These are phyloP conservation scores for Phytopythium delawarense DNA, from an alignment of 352 stramenopile genomes.

Conservation along the genomic window DNA sequence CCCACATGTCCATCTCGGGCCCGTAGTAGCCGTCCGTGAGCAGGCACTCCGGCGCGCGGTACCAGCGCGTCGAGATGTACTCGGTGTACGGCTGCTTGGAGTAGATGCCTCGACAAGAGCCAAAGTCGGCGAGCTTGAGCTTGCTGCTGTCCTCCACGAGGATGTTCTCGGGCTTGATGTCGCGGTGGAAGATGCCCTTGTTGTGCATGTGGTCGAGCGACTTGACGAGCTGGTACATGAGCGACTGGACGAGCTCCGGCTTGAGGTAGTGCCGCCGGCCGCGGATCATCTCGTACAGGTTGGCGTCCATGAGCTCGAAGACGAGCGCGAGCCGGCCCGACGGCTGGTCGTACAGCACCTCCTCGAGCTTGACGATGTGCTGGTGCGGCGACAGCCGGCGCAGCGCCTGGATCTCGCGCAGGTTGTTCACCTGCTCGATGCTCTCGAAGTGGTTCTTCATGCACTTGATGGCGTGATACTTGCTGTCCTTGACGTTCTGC, in stretches of 20 bases:
- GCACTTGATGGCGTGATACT: slow-evolving; percentile 97
- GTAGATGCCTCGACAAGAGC: slow-evolving; percentile 93
- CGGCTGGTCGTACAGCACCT: slow-evolving; percentile 93
- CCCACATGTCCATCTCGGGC: slow-evolving; percentile 96
- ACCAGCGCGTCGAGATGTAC: slow-evolving; percentile 97
- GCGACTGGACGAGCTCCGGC: slow-evolving; percentile 67
- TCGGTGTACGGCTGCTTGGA: slow-evolving; percentile 96
- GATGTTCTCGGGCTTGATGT: slow-evolving; percentile 97
- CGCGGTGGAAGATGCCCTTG: slow-evolving; percentile 96
- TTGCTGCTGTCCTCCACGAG: slow-evolving; percentile 85
- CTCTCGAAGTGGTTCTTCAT: slow-evolving; percentile 97
- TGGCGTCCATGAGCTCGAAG: slow-evolving; percentile 96
- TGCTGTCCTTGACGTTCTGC: slow-evolving; percentile 92
- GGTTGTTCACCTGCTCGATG: slow-evolving; percentile 96
- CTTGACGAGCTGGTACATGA: slow-evolving; percentile 94
- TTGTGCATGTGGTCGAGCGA: slow-evolving; percentile 96
- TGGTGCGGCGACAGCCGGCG: slow-evolving; percentile 91
- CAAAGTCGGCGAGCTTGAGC: slow-evolving; percentile 95
- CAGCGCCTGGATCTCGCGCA: slow-evolving; percentile 95
- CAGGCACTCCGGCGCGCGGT: slow-evolving; percentile 93
- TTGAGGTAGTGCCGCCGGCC: slow-evolving; percentile 86
- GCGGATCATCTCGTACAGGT: slow-evolving; percentile 96
- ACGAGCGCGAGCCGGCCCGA: slow-evolving; percentile 92
- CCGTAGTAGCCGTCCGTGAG: slow-evolving; percentile 95
- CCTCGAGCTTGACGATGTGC: slow-evolving; percentile 95